Evolutionary conservation across 2,329 filamentous ascomycete species (phyloP).

Genomic region (Byssochlamys sp.): DNA sequence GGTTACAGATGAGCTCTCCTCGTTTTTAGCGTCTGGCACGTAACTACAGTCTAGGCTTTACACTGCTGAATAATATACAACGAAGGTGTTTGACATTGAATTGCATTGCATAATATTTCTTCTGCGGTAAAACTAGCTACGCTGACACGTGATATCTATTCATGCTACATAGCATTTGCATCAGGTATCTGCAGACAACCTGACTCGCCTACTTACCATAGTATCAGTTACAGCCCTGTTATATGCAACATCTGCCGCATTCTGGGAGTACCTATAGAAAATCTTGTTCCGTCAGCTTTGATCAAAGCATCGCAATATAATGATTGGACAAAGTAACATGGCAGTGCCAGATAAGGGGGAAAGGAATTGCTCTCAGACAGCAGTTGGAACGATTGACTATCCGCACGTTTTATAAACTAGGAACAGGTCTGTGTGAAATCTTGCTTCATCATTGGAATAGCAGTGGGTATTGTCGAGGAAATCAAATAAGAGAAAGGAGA

Average conservation of each 20-base stretch:
- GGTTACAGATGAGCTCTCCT: no score
- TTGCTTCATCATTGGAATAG: constrained; percentile 43
- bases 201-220: not conserved
- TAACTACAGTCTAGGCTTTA: no score
- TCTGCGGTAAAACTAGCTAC: no score
- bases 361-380: constrained; percentile 35
- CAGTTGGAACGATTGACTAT: constrained; percentile 37
- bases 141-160: no score
- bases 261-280: not conserved
- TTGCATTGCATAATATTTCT: no score
- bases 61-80: no score
- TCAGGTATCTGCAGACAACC: not conserved
- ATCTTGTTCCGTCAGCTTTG: not conserved
- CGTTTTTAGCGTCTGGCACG: no score
- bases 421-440: constrained; percentile 54
- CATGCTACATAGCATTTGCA: no score
- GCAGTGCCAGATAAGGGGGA: constrained; percentile 8
- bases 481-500: constrained; percentile 1
- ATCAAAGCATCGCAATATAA: not conserved
- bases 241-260: not conserved
- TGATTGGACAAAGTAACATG: not conserved
- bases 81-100: no score
- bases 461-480: constrained; percentile 4
- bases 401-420: constrained; percentile 51
- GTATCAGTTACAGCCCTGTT: not conserved